Evolutionary conservation across 164 flowering plant species (phyloP), one percentile per base, ranked within the genome.

Genomic region (Tetrastigma voinierianum): DNA sequence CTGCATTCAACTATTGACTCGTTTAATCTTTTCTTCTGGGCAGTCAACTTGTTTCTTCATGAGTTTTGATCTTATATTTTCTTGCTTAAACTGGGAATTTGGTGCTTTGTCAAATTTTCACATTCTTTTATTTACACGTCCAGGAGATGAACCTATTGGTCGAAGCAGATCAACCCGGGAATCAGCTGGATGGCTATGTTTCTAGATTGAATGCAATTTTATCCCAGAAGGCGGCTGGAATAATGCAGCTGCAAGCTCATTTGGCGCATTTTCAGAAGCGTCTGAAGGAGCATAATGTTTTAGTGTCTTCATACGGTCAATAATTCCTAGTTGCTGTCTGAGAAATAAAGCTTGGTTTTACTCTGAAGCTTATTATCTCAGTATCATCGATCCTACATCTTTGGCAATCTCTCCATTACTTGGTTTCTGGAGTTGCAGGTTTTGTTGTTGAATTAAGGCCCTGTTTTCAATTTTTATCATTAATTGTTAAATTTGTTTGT

Each of bases 141-240:
- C 82, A 87, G 92, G 93, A 90, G 76, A 84, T 88, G 92, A 84
- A 87, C 57, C 81, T 92, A 25, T 71, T 89, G 79, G 86, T 80
- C 23, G 86, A 87, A 67, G 88, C 86, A 56, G 96, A 90, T 65
- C 86, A 86, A 71, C 96, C 93, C 1, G 96, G 91, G 43, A 90
- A 86, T 67, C 91, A 88, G 66, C 76, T 88, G 59, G 91, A 88
- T 59, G 87, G 80, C 67, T 90, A 90, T 65, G 51, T 90, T 19
- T 59, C 86, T 14, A 82, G 81, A 72, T 65, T 90, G 86, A 88
- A 83, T 66, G 68, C 81, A 52, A 80, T 90, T 67, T 78, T 90
- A 4, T 81, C 93, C 62, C 88, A 86, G 74, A 90, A 88, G 76
- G 86, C 91, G 17, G 85, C 88, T 20, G 93, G 87, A 10, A 85